Base-by-base conservation (phyloP, 2,329 filamentous ascomycete genomes). In the Fusarium globosum region DNA sequence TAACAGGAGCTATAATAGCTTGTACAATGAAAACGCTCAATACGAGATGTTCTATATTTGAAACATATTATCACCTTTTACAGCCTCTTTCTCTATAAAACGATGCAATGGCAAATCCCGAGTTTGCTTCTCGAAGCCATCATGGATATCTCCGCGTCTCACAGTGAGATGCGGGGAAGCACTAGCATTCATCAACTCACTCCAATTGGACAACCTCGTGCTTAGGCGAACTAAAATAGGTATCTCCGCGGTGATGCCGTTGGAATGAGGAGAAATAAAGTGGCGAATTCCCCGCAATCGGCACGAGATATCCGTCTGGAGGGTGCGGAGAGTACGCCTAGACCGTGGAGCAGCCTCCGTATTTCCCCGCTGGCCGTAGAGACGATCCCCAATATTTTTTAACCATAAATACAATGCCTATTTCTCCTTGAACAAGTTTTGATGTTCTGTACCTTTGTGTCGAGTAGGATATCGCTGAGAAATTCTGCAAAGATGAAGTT, bases 401-500 rank as follows among this genome's bases (percentile, higher is more conserved):
- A 59, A 21, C 15, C 57, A 67, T 67, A 67, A 66, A 67, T 55
- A 28, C 7, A 1, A 26, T 28, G 15, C 20, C 21, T 26, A 21
- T 28, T 26, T 30, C 33, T 30, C 12, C 7, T 26, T 7, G 6
- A 26, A 13, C 4, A 3, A 0, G 6, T 23, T 13, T 35, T 35
- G 16, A 6, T 15, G 30, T 21, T 23, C 49, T 26, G 49, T 52
- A 52, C n/a, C 30, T 52, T 52, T 41, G 41, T 43, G 42, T 46
- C 21, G 23, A 58, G 23, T 39, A 36, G 28, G 10, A 26, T 39
- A 18, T n/a, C 28, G 0, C 33, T 15, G 2, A 20, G 23, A 42
- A 15, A 10, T 15, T 18, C 38, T 20, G 13, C 8, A 36, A 65
- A 51, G 21, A 69, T 69, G 67, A 69, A 70, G 67, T 70, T 69